Evolutionary conservation across 257 asterid genomes (phyloP), one percentile per base, ranked within the genome.

Genomic region (Craterostigma plantagineum): DNA sequence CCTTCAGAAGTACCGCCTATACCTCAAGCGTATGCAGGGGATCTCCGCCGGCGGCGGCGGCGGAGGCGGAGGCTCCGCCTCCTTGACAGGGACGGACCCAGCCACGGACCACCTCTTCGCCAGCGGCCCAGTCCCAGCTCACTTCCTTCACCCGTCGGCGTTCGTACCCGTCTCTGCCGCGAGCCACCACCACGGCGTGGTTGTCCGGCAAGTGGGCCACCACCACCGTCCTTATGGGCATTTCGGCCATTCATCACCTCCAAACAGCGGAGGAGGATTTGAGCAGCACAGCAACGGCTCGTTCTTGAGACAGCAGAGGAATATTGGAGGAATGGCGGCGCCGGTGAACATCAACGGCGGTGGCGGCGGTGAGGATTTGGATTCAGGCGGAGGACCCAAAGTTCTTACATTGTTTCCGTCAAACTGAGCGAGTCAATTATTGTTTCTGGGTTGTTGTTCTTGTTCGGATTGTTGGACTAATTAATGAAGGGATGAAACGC

Each of bases 401-500:
- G 73, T 75, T 35, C 94, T 85, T 37, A 81, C 96, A 10, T 54
- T 85, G 54, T 85, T 85, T 58, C 94, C 96, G n/a, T n/a, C n/a
- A n/a, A 11, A 69, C 70, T 0, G 87, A 23, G 30, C 6, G n/a
- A 23, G 30, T 23, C 30, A 23, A 23, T 2, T 23, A 23, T 23
- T 23, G 30, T 23, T 23, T 23, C 6, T 23, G 4, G 2, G 30
- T 6, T 23, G 30, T 2, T 23, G 30, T 23, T 6, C 6, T 23
- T 6, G 6, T 23, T 23, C 30, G n/a, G n/a, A n/a, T 23, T 23
- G 30, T 23, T 23, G 30, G 30, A 23, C n/a, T n/a, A n/a, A n/a
- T n/a, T n/a, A n/a, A n/a, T n/a, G n/a, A n/a, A n/a, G n/a, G n/a
- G n/a, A n/a, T n/a, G n/a, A n/a, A n/a, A n/a, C n/a, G n/a, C n/a